Base-by-base conservation (phyloP, 2,329 filamentous ascomycete species). In the Parastagonospora avenae region DNA sequence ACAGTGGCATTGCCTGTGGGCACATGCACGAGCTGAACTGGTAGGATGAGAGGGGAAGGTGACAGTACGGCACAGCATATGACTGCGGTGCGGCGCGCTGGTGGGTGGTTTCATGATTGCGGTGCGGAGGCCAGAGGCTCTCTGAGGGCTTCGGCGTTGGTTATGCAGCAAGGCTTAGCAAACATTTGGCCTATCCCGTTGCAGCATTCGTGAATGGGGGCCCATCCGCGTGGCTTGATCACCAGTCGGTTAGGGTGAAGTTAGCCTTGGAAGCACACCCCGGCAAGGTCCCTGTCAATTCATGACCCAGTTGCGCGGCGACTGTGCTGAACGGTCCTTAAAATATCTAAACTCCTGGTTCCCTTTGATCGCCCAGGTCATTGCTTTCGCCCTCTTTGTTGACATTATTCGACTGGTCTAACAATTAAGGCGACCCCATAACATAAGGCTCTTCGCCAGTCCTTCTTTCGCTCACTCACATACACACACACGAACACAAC, bases 81-180 rank as follows among this genome's bases (percentile, higher is more conserved):
- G 42, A 33, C 12, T 33, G 54, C 47, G 37, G 46, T 43, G 50
- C 40, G 50, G 50, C 48, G 42, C 39, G 43, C 31, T 28, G 46
- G 33, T 19, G 52, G 47, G 27, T 53, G 57, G 42, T 30, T 42
- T 38, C 49, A 50, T 47, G 39, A 55, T 62, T 63, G 54, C 60
- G 62, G 42, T 42, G 51, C 45, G 41, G 53, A 58, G 31, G 30
- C 29, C 40, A 42, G 60, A 63, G 60, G 54, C 57, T 60, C 51
- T 50, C 31, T 44, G 52, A 48, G 41, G 39, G 54, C 54, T 57
- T 41, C 53, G 55, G 49, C 36, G 31, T 44, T 38, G 31, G 35
- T 43, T 38, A 50, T 54, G 62, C 55, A 61, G 56, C 62, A 67
- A 60, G 66, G 64, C 67, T 67, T 59, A 63, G 59, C 44, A 44